Base-by-base conservation (phyloP, 495 filamentous ascomycete genomes). In the Neurospora sp. region DNA sequence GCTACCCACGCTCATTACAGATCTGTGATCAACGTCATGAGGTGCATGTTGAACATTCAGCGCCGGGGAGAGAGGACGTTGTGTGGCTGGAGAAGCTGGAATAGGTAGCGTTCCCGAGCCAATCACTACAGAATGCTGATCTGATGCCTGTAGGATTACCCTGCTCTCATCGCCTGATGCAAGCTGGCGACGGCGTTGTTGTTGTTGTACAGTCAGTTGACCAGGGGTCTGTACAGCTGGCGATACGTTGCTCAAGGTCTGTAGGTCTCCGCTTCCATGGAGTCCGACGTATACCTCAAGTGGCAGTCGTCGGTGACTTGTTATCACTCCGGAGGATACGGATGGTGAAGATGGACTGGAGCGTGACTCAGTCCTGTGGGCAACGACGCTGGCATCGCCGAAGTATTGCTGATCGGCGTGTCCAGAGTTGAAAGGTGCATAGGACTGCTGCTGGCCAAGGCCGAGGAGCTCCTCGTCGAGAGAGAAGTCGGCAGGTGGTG, bases 401-500 rank as follows among this genome's bases (percentile, higher is more conserved):
- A 59, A 69, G 44, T 48, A 38, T n/a, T 72, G 37, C 35, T 66
- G 71, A 39, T 69, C 71, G 44, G 23, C 6, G 37, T 35, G 16
- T 14, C 46, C 46, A 40, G 44, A 39, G 69, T 39, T 27, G 72
- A 31, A 23, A 27, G 69, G 10, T 38, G 72, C 69, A 54, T 62
- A 39, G 39, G 46, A 35, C 27, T 37, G 20, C 4, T 76, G 73
- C 62, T 73, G 75, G 74, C 73, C 75, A 59, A 72, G 71, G 23
- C 75, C 72, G 37, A 76, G 76, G 39, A 79, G 80, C 39, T 85
- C 84, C 46, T 86, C 85, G 35, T 86, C 84, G 11, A 75, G 69
- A 62, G 82, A 78, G 75, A 78, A 77, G 75, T 78, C 80, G 8
- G 84, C 82, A n/a, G 81, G 73, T 2, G 85, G 85, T 54, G 85